Evolutionary conservation across 768 basidiomycete genomes (phyloP).

Genomic region (Boletus rex-veris): DNA sequence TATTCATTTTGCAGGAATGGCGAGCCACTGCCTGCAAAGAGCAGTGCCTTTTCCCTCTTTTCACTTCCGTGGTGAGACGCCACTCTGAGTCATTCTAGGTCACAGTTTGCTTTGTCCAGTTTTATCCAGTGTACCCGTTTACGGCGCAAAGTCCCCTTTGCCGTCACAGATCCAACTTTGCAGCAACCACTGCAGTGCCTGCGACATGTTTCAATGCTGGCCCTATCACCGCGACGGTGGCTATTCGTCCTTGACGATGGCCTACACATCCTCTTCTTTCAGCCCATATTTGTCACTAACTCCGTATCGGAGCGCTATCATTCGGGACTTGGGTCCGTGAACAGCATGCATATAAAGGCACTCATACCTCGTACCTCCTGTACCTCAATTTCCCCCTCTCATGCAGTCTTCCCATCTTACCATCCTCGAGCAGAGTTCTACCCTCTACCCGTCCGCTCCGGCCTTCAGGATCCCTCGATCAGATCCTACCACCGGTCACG

Average conservation of each 20-base stretch:
- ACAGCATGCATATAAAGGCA: conserved; percentile 33
- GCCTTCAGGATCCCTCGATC: conserved; percentile 60
- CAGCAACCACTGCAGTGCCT: conserved; percentile 30
- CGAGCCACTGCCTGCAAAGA: conserved; percentile 15
- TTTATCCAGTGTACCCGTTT: conserved; percentile 21
- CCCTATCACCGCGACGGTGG: conserved; percentile 33
- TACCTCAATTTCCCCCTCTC: conserved; percentile 6
- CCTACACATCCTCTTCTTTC: conserved; percentile 28
- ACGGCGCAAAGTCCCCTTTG: conserved; percentile 24
- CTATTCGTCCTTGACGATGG: conserved; percentile 28
- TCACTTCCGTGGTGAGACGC: conserved; percentile 20
- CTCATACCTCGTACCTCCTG: conserved; percentile 1
- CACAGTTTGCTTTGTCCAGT: conserved; percentile 16
- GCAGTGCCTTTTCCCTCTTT: conserved; percentile 14
- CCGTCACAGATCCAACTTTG: conserved; percentile 30
- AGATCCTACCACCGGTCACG: conserved; percentile 39
- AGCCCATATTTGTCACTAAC: conserved; percentile 25
- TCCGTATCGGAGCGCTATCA: conserved; percentile 29
- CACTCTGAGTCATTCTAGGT: conserved; percentile 15
- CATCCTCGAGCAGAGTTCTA: conserved; percentile 55
- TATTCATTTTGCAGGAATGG: conserved; percentile 27
- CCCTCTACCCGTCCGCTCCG: conserved; percentile 44
- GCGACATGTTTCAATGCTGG: conserved; percentile 34
- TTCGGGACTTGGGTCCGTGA: conserved; percentile 13
- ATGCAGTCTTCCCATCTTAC: conserved; percentile 54